These are phyloP conservation scores for Puccinia triticina DNA, from an alignment of 1,284 basidiomycete genomes.

Conservation along the genomic window DNA sequence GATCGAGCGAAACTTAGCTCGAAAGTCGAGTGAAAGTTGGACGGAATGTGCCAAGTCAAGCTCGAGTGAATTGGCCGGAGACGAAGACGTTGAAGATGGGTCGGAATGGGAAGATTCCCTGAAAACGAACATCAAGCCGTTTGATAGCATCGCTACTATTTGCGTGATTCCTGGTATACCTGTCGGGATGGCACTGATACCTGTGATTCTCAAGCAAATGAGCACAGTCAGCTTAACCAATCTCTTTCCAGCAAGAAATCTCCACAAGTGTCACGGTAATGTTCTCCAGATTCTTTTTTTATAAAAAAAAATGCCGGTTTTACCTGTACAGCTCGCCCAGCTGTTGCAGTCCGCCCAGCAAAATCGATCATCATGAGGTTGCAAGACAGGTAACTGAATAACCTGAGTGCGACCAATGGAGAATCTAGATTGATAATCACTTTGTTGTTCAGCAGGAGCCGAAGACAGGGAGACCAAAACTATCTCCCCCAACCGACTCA, in stretches of 20 bases:
- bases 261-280: neutral
- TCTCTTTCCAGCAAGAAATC: neutral
- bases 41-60: constrained; percentile 16
- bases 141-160: constrained; percentile 5
- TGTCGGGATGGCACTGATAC: constrained; percentile 4
- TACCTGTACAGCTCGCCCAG: constrained; percentile 46
- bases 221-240: neutral
- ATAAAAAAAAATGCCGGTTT: neutral
- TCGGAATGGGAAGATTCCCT: neutral
- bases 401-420: neutral
- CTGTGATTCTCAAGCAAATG: neutral
- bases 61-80: neutral
- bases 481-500: constrained; percentile 33
- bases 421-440: neutral
- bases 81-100: neutral
- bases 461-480: neutral
- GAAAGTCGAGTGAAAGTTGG: constrained; percentile 31
- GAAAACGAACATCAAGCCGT: constrained; percentile 31
- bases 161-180: neutral
- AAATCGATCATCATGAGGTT: constrained; percentile 12
- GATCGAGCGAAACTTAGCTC: constrained; percentile 31
- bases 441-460: neutral
- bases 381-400: constrained; percentile 20
- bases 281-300: no score
- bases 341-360: constrained; percentile 29